Evolutionary conservation across 768 basidiomycete species (phyloP).

Genomic region (Gymnopilus junonius): DNA sequence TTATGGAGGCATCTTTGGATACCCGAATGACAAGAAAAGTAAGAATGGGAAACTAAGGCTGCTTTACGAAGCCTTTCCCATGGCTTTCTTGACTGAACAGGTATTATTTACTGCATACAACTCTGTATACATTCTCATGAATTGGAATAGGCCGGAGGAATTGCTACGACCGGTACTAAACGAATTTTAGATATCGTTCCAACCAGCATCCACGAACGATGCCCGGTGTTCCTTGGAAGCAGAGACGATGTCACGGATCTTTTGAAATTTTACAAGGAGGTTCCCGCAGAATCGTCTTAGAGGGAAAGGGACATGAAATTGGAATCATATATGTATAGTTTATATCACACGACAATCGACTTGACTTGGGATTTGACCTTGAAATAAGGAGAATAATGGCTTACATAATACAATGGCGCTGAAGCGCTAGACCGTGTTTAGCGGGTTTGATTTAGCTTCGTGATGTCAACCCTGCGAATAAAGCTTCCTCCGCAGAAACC

Average conservation of each 20-base stretch:
- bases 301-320: not conserved
- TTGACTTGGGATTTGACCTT: not conserved
- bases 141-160: conserved; percentile 78
- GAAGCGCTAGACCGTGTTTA: conserved; percentile 1
- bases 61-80: conserved; percentile 97
- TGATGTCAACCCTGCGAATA: conserved; percentile 27
- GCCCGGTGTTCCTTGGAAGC: conserved; percentile 92
- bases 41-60: conserved; percentile 94
- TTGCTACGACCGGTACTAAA: conserved; percentile 94
- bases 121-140: not conserved
- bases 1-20: conserved; percentile 98
- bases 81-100: conserved; percentile 95
- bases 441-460: conserved; percentile 9
- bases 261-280: conserved; percentile 79
- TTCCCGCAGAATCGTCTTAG: conserved; percentile 27
- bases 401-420: not conserved
- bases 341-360: not conserved
- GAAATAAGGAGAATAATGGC: not conserved
- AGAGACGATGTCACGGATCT: conserved; percentile 93
- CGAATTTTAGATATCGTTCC: conserved; percentile 92
- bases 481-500: conserved; percentile 24
- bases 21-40: conserved; percentile 97
- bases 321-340: conserved; percentile 6
- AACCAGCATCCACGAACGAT: conserved; percentile 87
- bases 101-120: conserved; percentile 40